phyloP scores from a whole-genome alignment of 2,329 filamentous ascomycete species.

The Alternaria panax region DNA sequence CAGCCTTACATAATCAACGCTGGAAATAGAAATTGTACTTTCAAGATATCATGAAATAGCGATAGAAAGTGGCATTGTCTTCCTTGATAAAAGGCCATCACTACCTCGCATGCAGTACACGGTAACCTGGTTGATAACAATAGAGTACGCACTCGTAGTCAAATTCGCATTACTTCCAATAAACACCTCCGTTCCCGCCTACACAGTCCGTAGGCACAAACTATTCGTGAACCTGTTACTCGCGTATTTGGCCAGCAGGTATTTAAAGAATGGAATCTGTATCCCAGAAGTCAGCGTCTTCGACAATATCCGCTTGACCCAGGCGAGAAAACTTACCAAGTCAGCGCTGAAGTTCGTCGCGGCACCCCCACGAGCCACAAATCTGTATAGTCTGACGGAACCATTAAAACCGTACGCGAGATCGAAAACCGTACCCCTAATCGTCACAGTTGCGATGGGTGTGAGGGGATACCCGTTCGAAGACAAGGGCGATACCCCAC shows the following conservation, averaged over 20 bases:
- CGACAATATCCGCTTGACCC: fast-evolving
- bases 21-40: no score
- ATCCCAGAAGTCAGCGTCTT: not conserved
- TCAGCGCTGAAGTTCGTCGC: not conserved
- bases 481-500: not conserved
- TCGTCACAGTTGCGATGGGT: not conserved
- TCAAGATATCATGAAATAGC: no score
- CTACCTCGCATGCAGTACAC: no score
- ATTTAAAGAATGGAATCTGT: not conserved
- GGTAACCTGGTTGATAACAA: not conserved
- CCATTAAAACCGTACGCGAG: not conserved
- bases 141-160: not conserved
- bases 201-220: not conserved
- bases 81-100: no score
- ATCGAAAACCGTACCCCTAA: not conserved
- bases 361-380: not conserved
- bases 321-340: not conserved
- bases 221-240: not conserved
- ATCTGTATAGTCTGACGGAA: not conserved
- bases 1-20: no score
- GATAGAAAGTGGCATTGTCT: no score
- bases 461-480: not conserved
- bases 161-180: not conserved
- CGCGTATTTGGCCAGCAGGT: not conserved
- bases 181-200: not conserved